Evolutionary conservation across 441 rosid genomes (phyloP).

Genomic region (Daphne laureola): DNA sequence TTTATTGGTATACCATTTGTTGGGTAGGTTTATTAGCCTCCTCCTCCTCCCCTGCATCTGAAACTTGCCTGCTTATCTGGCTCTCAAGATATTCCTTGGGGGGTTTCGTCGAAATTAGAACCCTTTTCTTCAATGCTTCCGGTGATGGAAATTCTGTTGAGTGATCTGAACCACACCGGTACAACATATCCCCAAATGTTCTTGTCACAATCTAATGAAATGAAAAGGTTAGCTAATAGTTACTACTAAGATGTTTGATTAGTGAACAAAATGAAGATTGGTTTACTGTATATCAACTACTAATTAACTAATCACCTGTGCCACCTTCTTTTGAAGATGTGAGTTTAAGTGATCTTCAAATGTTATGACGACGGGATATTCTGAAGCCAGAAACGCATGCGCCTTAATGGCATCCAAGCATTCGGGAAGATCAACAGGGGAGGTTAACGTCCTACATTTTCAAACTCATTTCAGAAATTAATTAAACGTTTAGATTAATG

Average conservation of each 20-base stretch:
- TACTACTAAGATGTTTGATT: neutral
- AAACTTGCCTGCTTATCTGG: conserved; percentile 16
- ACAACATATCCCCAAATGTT: conserved; percentile 42
- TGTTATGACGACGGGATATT: conserved; percentile 76
- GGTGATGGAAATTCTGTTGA: conserved; percentile 60
- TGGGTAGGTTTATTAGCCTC: neutral
- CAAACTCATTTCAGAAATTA: too few species aligned
- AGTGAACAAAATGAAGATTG: too few species aligned
- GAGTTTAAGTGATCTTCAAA: conserved; percentile 72
- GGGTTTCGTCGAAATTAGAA: conserved; percentile 78
- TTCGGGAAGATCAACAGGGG: conserved; percentile 49
- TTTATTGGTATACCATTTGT: neutral
- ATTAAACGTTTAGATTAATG: too few species aligned
- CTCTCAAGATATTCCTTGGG: conserved; percentile 63
- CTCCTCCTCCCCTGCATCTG: conserved; percentile 11
- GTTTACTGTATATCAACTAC: neutral
- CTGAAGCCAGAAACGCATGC: conserved; percentile 54
- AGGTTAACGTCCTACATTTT: conserved; percentile 47
- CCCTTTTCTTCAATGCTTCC: conserved; percentile 41
- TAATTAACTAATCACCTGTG: conserved; percentile 32
- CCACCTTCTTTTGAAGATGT: conserved; percentile 57
- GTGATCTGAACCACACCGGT: conserved; percentile 24
- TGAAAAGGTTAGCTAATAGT: neutral
- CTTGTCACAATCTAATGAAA: conserved; percentile 45
- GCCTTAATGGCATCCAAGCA: conserved; percentile 58